A percentile compares a stretch with the other conserved stretches of the same genome.
Evolutionary conservation across 805 yeast species (phyloP).

Genomic region (Schizosaccharomyces osmophilus): DNA sequence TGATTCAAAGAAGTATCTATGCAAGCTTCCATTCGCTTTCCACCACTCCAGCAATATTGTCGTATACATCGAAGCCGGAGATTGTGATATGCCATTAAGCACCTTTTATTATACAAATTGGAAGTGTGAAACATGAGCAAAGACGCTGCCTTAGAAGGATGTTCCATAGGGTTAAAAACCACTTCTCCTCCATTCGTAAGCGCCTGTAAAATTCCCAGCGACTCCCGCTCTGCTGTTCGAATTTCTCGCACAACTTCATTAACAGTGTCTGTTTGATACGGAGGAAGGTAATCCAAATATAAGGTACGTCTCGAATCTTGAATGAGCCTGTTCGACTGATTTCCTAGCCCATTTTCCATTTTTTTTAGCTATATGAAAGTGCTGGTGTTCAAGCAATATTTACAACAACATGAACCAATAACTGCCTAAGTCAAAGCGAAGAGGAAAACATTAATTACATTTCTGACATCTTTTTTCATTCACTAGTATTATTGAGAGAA

Average conservation of each 20-base stretch:
- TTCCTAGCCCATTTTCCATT: not conserved
- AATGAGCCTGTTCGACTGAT: constrained; percentile 27
- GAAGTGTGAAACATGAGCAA: constrained; percentile 39
- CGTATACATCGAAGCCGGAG: constrained; percentile 44
- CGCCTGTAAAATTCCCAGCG: constrained; percentile 23
- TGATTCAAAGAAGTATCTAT: constrained; percentile 25
- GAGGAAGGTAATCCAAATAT: constrained; percentile 38
- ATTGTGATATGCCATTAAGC: constrained; percentile 62
- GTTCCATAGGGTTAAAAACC: constrained; percentile 8
- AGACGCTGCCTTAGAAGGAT: constrained; percentile 14
- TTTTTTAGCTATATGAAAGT: not conserved
- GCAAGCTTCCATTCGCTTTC: constrained; percentile 10
- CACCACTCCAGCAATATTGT: constrained; percentile 39
- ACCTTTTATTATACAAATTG: constrained; percentile 71
- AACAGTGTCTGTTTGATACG: constrained; percentile 48
- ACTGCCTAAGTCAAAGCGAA: too few species aligned
- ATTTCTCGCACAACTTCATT: constrained; percentile 50
- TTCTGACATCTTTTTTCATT: too few species aligned
- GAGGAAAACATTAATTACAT: too few species aligned
- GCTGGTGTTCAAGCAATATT: too few species aligned
- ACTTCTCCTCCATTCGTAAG: constrained; percentile 7
- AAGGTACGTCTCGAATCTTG: constrained; percentile 64
- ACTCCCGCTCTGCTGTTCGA: constrained; percentile 19
- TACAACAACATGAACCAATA: too few species aligned
- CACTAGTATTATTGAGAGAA: too few species aligned